Evolutionary conservation across 2,329 filamentous ascomycete species (phyloP).

Genomic region (Talaromyces sp.): DNA sequence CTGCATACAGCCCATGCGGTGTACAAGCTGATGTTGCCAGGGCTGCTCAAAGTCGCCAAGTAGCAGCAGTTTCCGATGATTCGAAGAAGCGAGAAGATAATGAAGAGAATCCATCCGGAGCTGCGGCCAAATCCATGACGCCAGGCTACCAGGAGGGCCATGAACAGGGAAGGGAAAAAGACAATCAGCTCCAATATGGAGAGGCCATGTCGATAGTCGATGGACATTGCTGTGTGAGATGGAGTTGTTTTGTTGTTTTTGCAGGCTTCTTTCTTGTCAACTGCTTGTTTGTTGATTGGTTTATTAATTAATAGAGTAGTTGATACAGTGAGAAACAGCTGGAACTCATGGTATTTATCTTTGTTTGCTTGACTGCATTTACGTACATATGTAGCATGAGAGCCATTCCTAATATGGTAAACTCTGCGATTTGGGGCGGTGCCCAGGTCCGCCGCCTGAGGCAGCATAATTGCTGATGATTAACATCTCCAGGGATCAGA

Average conservation of each 20-base stretch:
- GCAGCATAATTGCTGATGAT: not conserved
- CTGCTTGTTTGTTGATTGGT: not conserved
- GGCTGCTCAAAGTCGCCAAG: slow-evolving; percentile 19
- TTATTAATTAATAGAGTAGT: not conserved
- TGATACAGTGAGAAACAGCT: not conserved
- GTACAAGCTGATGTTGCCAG: slow-evolving; percentile 19
- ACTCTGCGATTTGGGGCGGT: slow-evolving; percentile 1
- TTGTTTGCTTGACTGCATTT: not conserved
- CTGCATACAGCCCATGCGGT: slow-evolving; percentile 21
- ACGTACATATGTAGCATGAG: not conserved
- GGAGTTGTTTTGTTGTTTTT: not conserved
- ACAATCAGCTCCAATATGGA: slow-evolving; percentile 19
- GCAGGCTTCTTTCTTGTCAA: not conserved
- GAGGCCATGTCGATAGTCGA: slow-evolving; percentile 17
- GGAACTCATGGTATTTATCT: not conserved
- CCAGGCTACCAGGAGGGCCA: slow-evolving; percentile 16
- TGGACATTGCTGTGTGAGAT: slow-evolving; percentile 8
- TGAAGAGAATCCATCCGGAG: slow-evolving; percentile 30
- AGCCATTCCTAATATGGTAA: slow-evolving; percentile 7
- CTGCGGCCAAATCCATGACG: slow-evolving; percentile 24
- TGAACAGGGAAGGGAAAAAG: slow-evolving; percentile 16
- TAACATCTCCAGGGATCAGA: not conserved
- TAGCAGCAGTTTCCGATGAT: slow-evolving; percentile 24
- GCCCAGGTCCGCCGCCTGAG: not conserved
- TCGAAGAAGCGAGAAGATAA: slow-evolving; percentile 26